A percentile compares a stretch with the other conserved stretches of the same genome.
These are phyloP conservation scores for Amphirosellinia nigrospora DNA, from an alignment of 495 filamentous ascomycete species.

Conservation along the genomic window DNA sequence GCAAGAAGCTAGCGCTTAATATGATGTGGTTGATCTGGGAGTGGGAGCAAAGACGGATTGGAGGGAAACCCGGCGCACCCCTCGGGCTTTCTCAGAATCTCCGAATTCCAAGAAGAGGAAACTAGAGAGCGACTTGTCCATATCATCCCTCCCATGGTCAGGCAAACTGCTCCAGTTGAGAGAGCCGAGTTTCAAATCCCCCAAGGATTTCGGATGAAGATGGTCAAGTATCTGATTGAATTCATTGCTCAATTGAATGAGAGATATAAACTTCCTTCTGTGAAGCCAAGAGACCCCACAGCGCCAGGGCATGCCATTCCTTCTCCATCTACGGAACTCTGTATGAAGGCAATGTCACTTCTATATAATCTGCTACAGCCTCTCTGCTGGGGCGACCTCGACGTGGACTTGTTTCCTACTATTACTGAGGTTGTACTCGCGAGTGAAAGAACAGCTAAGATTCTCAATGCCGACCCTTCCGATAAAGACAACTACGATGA, in stretches of 20 bases:
- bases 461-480: conserved; percentile 78
- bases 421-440: conserved; percentile 83
- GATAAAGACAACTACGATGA: conserved; percentile 88
- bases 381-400: conserved; percentile 89
- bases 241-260: conserved; percentile 92
- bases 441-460: conserved; percentile 68
- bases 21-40: conserved; percentile 87
- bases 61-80: conserved; percentile 53
- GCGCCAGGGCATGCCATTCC: conserved; percentile 55
- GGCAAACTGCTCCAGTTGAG: conserved; percentile 55
- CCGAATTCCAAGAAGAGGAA: conserved; percentile 78
- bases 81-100: conserved; percentile 65
- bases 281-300: conserved; percentile 64
- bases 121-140: conserved; percentile 60
- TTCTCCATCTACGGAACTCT: conserved; percentile 69
- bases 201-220: conserved; percentile 67
- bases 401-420: conserved; percentile 88
- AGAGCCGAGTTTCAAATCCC: conserved; percentile 73
- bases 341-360: conserved; percentile 80
- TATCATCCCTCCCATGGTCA: conserved; percentile 53
- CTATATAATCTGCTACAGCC: conserved; percentile 87
- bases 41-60: conserved; percentile 86
- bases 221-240: conserved; percentile 91
- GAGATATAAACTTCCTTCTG: conserved; percentile 74
- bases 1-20: conserved; percentile 88